Percentiles rank a stretch among this genome's conserved stretches.
Evolutionary conservation across 192 early-diverging fungal genomes (phyloP).

Genomic region (Gonapodya prolifera): DNA sequence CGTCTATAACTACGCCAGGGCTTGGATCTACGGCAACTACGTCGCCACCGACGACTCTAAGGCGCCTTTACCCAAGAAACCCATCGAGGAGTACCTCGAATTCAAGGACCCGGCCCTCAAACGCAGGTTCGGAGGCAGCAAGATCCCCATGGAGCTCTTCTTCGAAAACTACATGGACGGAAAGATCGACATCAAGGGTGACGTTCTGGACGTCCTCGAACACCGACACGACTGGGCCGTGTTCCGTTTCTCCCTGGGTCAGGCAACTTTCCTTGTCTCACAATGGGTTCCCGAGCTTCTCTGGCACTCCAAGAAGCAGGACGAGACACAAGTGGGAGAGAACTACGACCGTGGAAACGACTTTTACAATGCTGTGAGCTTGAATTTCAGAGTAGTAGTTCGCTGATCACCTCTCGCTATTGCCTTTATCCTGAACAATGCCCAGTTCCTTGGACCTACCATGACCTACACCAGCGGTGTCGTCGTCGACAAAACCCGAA

Average conservation of each 20-base stretch:
- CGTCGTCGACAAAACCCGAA: slow-evolving; percentile 54
- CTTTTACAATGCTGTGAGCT: slow-evolving; percentile 83
- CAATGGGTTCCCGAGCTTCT: slow-evolving; percentile 97
- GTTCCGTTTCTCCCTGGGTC: slow-evolving; percentile 72
- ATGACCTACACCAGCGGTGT: slow-evolving; percentile 98
- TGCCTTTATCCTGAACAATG: slow-evolving; percentile 1
- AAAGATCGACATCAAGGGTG: slow-evolving; percentile 83
- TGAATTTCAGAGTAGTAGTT: slow-evolving; percentile 12
- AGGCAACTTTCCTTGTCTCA: slow-evolving; percentile 82
- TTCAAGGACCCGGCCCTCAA: slow-evolving; percentile 71
- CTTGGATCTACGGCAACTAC: slow-evolving; percentile 36
- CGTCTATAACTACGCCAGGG: slow-evolving; percentile 37
- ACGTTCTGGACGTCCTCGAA: slow-evolving; percentile 79
- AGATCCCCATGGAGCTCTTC: slow-evolving; percentile 96
- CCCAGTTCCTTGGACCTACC: slow-evolving; percentile 54
- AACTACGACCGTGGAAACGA: slow-evolving; percentile 99
- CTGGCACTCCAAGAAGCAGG: slow-evolving; percentile 94
- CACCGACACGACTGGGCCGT: slow-evolving; percentile 86
- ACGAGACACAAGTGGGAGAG: slow-evolving; percentile 93
- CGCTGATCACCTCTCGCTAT: neutral
- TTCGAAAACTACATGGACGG: slow-evolving; percentile 96
- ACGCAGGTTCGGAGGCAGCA: slow-evolving; percentile 61
- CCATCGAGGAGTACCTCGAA: slow-evolving; percentile 76
- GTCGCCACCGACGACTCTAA: slow-evolving; percentile 47
- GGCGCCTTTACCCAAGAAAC: slow-evolving; percentile 64